phyloP scores from a whole-genome alignment of 768 basidiomycete species.

The Daedaleopsis nitida region DNA sequence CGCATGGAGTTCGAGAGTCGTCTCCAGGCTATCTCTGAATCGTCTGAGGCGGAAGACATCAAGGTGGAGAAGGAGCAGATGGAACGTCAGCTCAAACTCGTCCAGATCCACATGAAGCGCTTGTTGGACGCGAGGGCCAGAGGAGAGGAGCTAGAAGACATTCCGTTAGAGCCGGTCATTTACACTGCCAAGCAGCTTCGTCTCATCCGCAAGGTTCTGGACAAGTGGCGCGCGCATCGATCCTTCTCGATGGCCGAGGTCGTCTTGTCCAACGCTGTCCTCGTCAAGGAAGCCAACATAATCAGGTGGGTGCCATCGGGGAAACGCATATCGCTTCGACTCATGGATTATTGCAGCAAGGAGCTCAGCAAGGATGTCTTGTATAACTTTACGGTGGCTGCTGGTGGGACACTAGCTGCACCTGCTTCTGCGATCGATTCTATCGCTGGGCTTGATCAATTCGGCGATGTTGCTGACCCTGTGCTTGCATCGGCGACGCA shows the following conservation, averaged over 20 bases:
- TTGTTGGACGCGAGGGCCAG: conserved; percentile 74
- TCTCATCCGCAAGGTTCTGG: conserved; percentile 79
- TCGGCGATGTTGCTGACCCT: conserved; percentile 91
- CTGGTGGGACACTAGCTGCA: conserved; percentile 74
- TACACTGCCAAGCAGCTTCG: conserved; percentile 83
- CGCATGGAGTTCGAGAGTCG: conserved; percentile 59
- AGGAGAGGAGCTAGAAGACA: conserved; percentile 71
- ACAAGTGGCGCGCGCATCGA: conserved; percentile 82
- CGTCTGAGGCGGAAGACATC: conserved; percentile 80
- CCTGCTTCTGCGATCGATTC: conserved; percentile 85
- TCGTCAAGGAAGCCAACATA: conserved; percentile 93
- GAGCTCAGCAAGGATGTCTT: conserved; percentile 85
- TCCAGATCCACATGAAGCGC: conserved; percentile 81
- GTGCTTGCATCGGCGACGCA: conserved; percentile 71
- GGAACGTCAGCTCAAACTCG: conserved; percentile 82
- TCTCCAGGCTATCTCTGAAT: conserved; percentile 61
- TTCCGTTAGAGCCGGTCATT: conserved; percentile 76
- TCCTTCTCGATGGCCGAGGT: conserved; percentile 93
- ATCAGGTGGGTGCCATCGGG: conserved; percentile 59
- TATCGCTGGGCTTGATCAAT: conserved; percentile 85
- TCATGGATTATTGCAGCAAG: conserved; percentile 50
- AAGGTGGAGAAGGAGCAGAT: conserved; percentile 92
- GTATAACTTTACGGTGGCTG: conserved; percentile 92
- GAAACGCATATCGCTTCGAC: neutral
- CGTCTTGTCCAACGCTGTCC: conserved; percentile 79